These are phyloP conservation scores for Penicillium turbatum DNA, from an alignment of 495 filamentous ascomycete species.

Conservation along the genomic window DNA sequence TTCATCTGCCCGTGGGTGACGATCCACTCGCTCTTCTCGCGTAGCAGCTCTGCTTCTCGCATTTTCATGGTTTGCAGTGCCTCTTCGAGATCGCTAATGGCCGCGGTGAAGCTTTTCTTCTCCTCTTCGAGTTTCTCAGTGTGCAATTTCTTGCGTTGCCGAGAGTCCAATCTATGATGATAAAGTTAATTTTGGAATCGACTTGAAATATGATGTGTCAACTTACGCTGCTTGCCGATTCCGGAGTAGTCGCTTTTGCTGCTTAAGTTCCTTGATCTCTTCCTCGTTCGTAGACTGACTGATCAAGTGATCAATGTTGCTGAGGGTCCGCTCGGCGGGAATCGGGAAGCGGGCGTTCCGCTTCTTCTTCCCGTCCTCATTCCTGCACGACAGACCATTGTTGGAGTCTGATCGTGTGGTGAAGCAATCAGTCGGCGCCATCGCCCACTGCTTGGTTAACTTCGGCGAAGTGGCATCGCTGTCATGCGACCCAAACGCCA, in stretches of 20 bases:
- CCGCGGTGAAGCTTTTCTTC: constrained; percentile 79
- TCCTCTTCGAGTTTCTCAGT: constrained; percentile 96
- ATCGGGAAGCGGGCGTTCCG: constrained; percentile 99
- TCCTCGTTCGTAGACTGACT: constrained; percentile 83
- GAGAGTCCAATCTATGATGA: constrained; percentile 73
- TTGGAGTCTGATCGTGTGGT: constrained; percentile 62
- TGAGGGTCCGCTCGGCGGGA: constrained; percentile 84
- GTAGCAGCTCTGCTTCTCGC: constrained; percentile 56
- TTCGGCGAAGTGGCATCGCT: constrained; percentile 58
- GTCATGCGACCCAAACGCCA: constrained; percentile 39
- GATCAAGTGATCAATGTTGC: constrained; percentile 94
- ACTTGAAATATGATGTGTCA: not conserved
- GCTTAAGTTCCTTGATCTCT: constrained; percentile 96
- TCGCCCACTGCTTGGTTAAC: constrained; percentile 60
- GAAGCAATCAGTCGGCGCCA: constrained; percentile 51
- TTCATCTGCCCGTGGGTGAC: constrained; percentile 66
- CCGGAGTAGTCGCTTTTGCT: constrained; percentile 90
- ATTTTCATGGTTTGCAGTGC: constrained; percentile 56
- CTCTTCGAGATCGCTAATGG: constrained; percentile 76
- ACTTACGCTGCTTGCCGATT: constrained; percentile 96
- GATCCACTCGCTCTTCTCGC: constrained; percentile 63
- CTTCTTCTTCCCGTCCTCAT: constrained; percentile 94
- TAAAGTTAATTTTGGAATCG: constrained; percentile 31
- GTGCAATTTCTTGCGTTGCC: constrained; percentile 98
- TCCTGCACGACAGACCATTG: constrained; percentile 72